These are phyloP conservation scores for Posidonia oceanica DNA, from an alignment of 116 monocot species.

Conservation along the genomic window DNA sequence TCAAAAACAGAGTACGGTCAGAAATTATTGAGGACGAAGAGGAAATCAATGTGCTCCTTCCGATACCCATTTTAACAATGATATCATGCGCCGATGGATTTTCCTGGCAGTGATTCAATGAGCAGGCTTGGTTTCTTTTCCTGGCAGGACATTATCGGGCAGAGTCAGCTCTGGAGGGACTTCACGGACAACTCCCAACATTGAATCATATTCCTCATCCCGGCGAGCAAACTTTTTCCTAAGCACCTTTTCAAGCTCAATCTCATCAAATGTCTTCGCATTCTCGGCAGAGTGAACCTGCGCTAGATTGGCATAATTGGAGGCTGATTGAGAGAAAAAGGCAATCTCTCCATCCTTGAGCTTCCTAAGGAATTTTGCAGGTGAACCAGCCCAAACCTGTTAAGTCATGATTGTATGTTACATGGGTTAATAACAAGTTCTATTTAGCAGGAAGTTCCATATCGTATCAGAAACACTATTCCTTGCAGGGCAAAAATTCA, in stretches of 20 bases:
- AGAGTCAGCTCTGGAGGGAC: constrained; percentile 54
- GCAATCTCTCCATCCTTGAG: constrained; percentile 69
- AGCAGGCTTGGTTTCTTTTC: constrained; percentile 21
- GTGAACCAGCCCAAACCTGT: constrained; percentile 92
- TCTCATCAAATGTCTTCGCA: constrained; percentile 69
- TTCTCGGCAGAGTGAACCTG: constrained; percentile 79
- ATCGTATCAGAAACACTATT: too few relatives aligned
- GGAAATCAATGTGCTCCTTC: constrained; percentile 2
- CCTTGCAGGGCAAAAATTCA: too few relatives aligned
- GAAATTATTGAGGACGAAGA: constrained; percentile 6
- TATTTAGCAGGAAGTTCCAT: too few relatives aligned
- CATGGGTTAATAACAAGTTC: too few relatives aligned
- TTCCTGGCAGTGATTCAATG: neutral
- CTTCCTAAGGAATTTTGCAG: constrained; percentile 74
- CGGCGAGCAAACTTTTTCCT: constrained; percentile 66
- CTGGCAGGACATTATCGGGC: constrained; percentile 41
- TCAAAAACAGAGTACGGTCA: constrained; percentile 1
- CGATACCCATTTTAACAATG: constrained; percentile 4
- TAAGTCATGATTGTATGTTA: neutral
- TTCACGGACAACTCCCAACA: constrained; percentile 64
- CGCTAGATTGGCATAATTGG: constrained; percentile 62
- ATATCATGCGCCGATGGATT: neutral
- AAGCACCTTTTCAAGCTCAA: constrained; percentile 72
- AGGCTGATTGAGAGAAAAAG: constrained; percentile 64
- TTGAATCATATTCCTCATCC: constrained; percentile 74